Evolutionary conservation across 768 basidiomycete genomes (phyloP), one percentile per base, ranked within the genome.

Genomic region (Boletales sp.): DNA sequence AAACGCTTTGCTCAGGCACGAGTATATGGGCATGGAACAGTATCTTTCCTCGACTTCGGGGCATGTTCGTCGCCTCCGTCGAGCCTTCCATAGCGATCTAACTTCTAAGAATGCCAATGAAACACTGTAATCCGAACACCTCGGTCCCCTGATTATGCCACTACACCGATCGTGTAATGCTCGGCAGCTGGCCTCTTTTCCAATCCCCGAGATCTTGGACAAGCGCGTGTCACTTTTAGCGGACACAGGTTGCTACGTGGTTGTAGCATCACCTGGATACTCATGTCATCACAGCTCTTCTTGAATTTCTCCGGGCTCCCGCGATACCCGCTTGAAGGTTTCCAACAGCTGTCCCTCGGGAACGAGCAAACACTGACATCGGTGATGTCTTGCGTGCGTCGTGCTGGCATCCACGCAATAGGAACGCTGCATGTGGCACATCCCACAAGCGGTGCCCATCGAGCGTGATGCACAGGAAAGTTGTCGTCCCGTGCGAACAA

Each of bases 121-220:
- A 28, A 28, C 25, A 28, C 25, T 28, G 21, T 5, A 25, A 49
- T 53, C 36, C 35, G 38, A 34, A 37, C 25, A 17, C 44, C 35
- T 31, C 11, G 35, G 43, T 18, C 35, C 21, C 49, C 18, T 17
- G 32, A 44, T 17, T 41, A 37, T 48, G 38, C 41, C 19, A 30
- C 51, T 33, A 35, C 40, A n/a, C 47, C 49, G 19, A 45, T 52
- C 50, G 44, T 58, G 47, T 50, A 46, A 18, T 38, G 40, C 33
- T 55, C 47, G 14, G 43, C 50, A 32, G 42, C 14, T 39, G 43
- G 42, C 31, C 25, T 28, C 25, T 28, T 28, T 7, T 32, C 33
- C 62, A 57, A 62, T 61, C 53, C 59, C 57, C 62, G 50, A 53
- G 40, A 31, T 44, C 40, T 10, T 17, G 44, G 32, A 58, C 43